phyloP scores from a whole-genome alignment of 805 yeast genomes.

The Ogataea ganodermae region DNA sequence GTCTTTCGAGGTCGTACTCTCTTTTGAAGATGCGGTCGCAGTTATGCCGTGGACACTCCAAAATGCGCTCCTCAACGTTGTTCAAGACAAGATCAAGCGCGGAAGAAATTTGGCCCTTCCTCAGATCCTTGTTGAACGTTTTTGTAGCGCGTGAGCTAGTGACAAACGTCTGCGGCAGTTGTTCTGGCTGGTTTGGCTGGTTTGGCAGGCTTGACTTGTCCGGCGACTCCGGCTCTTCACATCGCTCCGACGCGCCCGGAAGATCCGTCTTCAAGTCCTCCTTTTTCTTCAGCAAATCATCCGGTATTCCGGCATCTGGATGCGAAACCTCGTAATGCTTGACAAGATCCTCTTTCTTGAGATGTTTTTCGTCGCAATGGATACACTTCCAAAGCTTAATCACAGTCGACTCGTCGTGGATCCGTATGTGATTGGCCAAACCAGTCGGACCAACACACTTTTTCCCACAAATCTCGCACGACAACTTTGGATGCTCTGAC shows the following conservation, averaged over 20 bases:
- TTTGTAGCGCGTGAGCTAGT: slow-evolving; percentile 16
- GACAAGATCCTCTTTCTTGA: slow-evolving; percentile 56
- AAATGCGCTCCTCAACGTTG: slow-evolving; percentile 38
- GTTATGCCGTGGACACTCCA: slow-evolving; percentile 48
- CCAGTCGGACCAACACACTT: slow-evolving; percentile 75
- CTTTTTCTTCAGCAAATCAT: slow-evolving; percentile 5
- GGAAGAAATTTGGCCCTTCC: slow-evolving; percentile 40
- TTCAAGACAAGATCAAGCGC: slow-evolving; percentile 40
- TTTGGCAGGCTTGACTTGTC: too few relatives aligned
- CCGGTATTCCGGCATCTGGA: slow-evolving; percentile 21
- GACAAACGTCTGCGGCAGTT: not conserved
- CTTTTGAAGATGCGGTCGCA: slow-evolving; percentile 58
- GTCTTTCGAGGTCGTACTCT: slow-evolving; percentile 50
- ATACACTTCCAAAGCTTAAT: slow-evolving; percentile 70
- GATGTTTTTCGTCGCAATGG: slow-evolving; percentile 50
- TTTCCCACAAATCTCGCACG: slow-evolving; percentile 66
- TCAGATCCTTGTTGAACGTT: slow-evolving; percentile 42
- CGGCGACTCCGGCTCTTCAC: not conserved
- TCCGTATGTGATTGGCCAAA: slow-evolving; percentile 68
- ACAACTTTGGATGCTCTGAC: slow-evolving; percentile 68
- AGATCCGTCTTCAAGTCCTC: not conserved
- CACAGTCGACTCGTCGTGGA: slow-evolving; percentile 58
- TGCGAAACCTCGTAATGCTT: slow-evolving; percentile 58
- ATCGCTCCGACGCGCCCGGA: not conserved
- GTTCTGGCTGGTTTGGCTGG: not conserved